Base-by-base conservation (phyloP, 2,329 filamentous ascomycete genomes). In the Alternaria arbusti region DNA sequence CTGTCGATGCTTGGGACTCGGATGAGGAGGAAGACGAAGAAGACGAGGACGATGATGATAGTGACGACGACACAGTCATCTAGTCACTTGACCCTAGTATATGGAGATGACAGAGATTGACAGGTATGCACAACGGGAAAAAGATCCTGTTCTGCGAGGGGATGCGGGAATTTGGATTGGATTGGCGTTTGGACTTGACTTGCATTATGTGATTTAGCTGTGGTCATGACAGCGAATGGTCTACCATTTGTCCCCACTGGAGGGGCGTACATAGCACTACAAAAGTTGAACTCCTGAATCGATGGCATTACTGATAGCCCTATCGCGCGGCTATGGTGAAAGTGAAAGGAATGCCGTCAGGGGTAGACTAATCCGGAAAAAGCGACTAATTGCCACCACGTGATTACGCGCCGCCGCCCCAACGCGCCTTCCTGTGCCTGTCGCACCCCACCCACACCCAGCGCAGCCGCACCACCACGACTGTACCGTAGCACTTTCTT, bases 1-100 rank as follows among this genome's bases (percentile, higher is more conserved):
- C 46, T 17, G 50, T 60, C 9, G 59, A 61, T 23, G 49, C 52
- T 1, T 65, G 61, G 59, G 71, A 75, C 23, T 66, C 57, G 15
- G 61, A 64, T 11, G 36, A 81, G 75, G 36, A 81, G 75, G 26
- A 82, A 77, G 26, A 82, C 76, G 71, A 80, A 1, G 84, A 86
- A 26, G 81, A 86, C 43, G 80, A 82, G 9, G 81, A 79, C 22
- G 67, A 69, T 40, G 65, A 72, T 26, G 77, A 84, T 51, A 73
- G 76, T n/a, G 76, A 76, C 54, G 79, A 78, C 22, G 77, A 79
- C 25, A 75, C 72, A 9, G 77, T 79, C 20, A 76, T 74, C 50
- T 73, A 46, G 30, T 28, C 12, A 22, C 15, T 2, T 46, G 12
- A 15, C 20, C 4, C 6, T 25, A 2, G 12, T 17, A 9, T 49